Evolutionary conservation across 371 early-diverging fungal species (phyloP), one percentile per base, ranked within the genome.

Genomic region (Mortierella sp.): DNA sequence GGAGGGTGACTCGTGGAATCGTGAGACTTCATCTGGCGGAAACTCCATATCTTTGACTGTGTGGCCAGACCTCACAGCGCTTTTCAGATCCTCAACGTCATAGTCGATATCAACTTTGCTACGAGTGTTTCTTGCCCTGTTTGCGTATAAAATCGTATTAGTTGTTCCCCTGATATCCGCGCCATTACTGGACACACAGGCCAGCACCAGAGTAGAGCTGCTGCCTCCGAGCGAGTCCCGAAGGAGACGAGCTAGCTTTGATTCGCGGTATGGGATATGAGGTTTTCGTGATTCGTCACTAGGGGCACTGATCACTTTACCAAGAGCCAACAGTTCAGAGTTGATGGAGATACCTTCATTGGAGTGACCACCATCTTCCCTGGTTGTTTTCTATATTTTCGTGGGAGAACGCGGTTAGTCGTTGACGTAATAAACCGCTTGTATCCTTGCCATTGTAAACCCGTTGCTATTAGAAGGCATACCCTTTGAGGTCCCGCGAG

Each of bases 261-360:
- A 94, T 83, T 99, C 99, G 83, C 99, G 94, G 76, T 96, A 99
- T 24, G 99, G 99, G n/a, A 99, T 91, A 76, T 94, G 93, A 0
- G 88, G 83, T 41, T 83, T 88, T 48, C 94, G 84, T 19, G 91
- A 74, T 74, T 96, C 92, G 77, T 98, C 98, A 50, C 94, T 95
- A 7, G 99, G 90, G 7, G 99, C 99, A 33, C 94, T 95, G 53
- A 99, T 99, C 16, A 99, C 99, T 83, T 99, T 99, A 60, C 99
- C 99, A 4, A 99, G 90, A 1, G 98, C 97, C 45, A 99, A 84
- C 4, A 99, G 91, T 8, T 99, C 99, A 22, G 94, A 91, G 84
- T 99, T 99, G 84, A 99, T 99, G 5, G 94, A 91, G 50, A 99
- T 99, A 41, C 98, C 97, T 85, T 99, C 99, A 86, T 94, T 96